Evolutionary conservation across 768 basidiomycete genomes (phyloP).

Genomic region (Trametes punicea): DNA sequence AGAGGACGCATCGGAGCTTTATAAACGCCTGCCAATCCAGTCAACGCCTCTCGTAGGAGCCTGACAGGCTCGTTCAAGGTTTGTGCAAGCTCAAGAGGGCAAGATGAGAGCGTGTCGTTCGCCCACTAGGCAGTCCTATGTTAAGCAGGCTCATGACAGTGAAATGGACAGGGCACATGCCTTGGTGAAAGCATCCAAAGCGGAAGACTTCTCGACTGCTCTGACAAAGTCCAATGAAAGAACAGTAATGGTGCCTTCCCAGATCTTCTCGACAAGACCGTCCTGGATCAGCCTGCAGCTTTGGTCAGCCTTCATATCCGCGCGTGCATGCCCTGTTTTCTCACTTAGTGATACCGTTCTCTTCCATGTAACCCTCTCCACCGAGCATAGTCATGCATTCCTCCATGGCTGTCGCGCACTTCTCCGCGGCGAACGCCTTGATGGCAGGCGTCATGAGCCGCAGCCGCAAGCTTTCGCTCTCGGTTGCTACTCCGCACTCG

Average conservation of each 20-base stretch:
- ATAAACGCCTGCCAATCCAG: constrained; percentile 41
- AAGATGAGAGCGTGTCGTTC: constrained; percentile 38
- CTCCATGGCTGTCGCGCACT: constrained; percentile 60
- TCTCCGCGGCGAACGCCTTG: constrained; percentile 70
- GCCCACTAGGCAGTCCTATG: constrained; percentile 47
- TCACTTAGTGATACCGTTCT: constrained; percentile 63
- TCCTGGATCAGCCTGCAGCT: constrained; percentile 53
- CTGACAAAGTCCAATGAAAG: constrained; percentile 65
- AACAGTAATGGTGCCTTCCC: constrained; percentile 75
- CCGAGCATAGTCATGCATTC: constrained; percentile 73
- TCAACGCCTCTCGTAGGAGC: constrained; percentile 38
- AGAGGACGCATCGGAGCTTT: constrained; percentile 41
- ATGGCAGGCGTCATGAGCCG: constrained; percentile 65
- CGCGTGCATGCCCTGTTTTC: constrained; percentile 3
- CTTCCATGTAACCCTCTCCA: constrained; percentile 83
- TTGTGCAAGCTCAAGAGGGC: constrained; percentile 34
- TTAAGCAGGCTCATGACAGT: background rate
- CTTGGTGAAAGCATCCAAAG: constrained; percentile 44
- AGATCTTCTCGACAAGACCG: constrained; percentile 73
- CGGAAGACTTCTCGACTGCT: constrained; percentile 43
- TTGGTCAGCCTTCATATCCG: background rate
- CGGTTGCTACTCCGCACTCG: constrained; percentile 51
- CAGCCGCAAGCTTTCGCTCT: constrained; percentile 49
- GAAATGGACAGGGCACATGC: constrained; percentile 35
- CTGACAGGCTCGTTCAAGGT: constrained; percentile 24